phyloP scores from a whole-genome alignment of 345 rosid species.

The Adansonia digitata region DNA sequence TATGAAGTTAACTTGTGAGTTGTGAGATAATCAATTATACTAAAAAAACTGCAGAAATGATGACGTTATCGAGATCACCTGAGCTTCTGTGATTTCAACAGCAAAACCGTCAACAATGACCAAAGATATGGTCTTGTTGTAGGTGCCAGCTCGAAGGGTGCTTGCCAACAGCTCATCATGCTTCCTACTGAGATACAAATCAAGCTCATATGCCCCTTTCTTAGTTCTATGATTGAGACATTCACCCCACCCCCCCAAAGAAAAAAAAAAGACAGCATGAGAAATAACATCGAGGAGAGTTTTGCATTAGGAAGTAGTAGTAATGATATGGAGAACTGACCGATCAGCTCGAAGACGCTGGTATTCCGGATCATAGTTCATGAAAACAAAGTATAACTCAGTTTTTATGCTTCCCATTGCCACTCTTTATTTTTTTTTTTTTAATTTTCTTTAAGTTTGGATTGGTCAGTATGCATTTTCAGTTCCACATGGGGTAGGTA shows the following conservation, averaged over 20 bases:
- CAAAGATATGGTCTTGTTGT: constrained; percentile 56
- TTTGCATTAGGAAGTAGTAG: background rate
- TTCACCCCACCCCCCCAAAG: background rate
- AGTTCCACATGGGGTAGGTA: constrained; percentile 10
- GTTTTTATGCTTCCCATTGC: constrained; percentile 30
- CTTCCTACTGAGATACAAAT: constrained; percentile 59
- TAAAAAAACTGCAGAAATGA: background rate
- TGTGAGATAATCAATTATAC: background rate
- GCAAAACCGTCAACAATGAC: constrained; percentile 78
- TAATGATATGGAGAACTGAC: constrained; percentile 24
- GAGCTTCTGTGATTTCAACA: constrained; percentile 59
- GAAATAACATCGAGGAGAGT: background rate
- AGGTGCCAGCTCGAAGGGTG: constrained; percentile 49
- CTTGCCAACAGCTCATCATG: constrained; percentile 57
- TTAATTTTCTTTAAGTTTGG: background rate
- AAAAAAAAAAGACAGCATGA: background rate
- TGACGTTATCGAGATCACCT: constrained; percentile 30
- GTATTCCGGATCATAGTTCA: constrained; percentile 72
- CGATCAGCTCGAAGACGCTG: constrained; percentile 60
- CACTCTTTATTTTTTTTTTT: background rate
- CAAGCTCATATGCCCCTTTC: constrained; percentile 54
- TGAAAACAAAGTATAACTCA: constrained; percentile 65
- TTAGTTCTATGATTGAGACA: constrained; percentile 35
- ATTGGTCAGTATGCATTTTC: constrained; percentile 1
- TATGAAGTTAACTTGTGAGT: too few relatives aligned